phyloP scores from a whole-genome alignment of 495 filamentous ascomycete genomes.

The Penicillium alfredii region DNA sequence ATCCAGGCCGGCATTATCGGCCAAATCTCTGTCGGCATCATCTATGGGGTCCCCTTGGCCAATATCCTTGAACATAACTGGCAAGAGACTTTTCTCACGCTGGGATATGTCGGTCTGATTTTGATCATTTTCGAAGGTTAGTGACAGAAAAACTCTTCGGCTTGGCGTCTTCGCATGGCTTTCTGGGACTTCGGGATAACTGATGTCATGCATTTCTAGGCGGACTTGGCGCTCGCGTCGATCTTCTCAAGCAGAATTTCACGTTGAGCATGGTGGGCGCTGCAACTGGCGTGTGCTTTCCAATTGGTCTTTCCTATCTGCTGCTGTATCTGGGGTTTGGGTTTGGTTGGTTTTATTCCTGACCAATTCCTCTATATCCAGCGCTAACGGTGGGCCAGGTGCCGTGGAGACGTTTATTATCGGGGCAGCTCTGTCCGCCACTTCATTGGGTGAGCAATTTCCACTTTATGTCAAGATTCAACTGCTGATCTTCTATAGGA shows the following conservation, averaged over 20 bases:
- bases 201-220: conserved; percentile 22
- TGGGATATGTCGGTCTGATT: conserved; percentile 35
- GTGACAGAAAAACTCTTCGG: not conserved
- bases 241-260: conserved; percentile 32
- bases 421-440: conserved; percentile 28
- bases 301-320: conserved; percentile 29
- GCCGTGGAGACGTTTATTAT: conserved; percentile 36
- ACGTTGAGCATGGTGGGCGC: conserved; percentile 25
- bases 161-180: not conserved
- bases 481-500: conserved; percentile 8
- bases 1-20: conserved; percentile 31
- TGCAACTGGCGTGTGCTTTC: conserved; percentile 29
- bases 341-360: conserved; percentile 18
- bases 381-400: conserved; percentile 14
- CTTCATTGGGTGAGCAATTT: conserved; percentile 23
- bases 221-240: conserved; percentile 25
- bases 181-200: no score
- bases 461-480: not conserved
- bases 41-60: conserved; percentile 29
- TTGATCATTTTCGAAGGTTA: conserved; percentile 34
- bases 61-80: conserved; percentile 27
- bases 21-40: conserved; percentile 31
- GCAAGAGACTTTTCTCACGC: conserved; percentile 28
- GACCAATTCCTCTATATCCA: no score
- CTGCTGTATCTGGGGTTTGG: conserved; percentile 28